Base-by-base conservation (phyloP, 345 rosid species). In the Eucalyptus microcorys region DNA sequence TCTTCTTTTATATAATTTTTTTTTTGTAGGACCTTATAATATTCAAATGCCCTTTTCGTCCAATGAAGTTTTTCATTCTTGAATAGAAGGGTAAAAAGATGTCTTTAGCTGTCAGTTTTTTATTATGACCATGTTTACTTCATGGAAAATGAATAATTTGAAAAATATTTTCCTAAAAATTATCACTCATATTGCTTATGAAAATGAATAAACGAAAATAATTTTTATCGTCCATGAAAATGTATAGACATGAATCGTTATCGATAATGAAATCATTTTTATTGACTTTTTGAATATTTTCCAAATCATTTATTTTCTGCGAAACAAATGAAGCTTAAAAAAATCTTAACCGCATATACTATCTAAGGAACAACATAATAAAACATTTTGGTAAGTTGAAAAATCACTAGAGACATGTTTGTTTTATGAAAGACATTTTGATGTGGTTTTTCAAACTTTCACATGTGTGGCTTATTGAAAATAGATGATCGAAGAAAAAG, bases 131-230 rank as follows among this genome's bases (percentile, higher is more conserved):
- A 49, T 49, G 52, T 49, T 49, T 43, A 43, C 1, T 49, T 49
- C 0, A 1, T 0, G 7, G 0, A 49, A 49, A 49, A 49, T 49
- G 7, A 49, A 49, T 49, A 7, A 49, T 49, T 15, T 49, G 0
- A 49, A 49, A 3, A 49, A 2, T 49, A 49, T 49, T 49, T 49
- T 49, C 1, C 52, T 49, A 6, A 49, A 49, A 49, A 15, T 49
- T 1, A 49, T 49, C 7, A 0, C 52, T 15, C 0, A 7, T 49
- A 49, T 49, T 2, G 5, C 19, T 49, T 49, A 49, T 15, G 6
- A 49, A 49, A 49, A 49, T 49, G 17, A 49, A 14, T 49, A 49
- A 49, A 49, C 0, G 3, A 15, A 49, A 49, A 49, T 49, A 49
- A 45, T 2, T 49, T 49, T 49, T 7, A 49, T 49, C 7, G 5